Conservation (phyloP, 2,329 filamentous ascomycete species). For the Penicillium decumbens region DNA sequence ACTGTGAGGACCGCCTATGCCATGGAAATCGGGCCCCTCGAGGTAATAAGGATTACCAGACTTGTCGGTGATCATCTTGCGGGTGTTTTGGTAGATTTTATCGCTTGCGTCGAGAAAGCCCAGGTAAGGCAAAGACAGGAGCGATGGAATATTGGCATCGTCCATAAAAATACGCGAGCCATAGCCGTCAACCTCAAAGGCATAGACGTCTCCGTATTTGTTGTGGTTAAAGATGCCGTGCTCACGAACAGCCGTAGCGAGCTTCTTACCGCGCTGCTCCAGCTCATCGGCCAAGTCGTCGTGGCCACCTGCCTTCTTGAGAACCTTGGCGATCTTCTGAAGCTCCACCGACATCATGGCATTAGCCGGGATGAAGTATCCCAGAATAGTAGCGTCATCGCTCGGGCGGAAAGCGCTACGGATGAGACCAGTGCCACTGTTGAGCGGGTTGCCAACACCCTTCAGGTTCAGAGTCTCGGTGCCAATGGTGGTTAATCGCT, state of each 20-base stretch:
- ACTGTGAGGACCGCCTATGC: slow-evolving; percentile 76
- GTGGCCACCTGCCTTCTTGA: slow-evolving; percentile 57
- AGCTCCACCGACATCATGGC: slow-evolving; percentile 94
- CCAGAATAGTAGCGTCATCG: slow-evolving; percentile 89
- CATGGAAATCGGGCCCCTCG: slow-evolving; percentile 68
- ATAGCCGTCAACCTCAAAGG: slow-evolving; percentile 63
- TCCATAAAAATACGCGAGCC: slow-evolving; percentile 61
- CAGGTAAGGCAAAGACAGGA: slow-evolving; percentile 57
- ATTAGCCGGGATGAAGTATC: slow-evolving; percentile 92
- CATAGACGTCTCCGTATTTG: slow-evolving; percentile 57
- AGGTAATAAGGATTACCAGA: slow-evolving; percentile 85
- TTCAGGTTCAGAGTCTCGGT: slow-evolving; percentile 83
- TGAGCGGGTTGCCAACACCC: slow-evolving; percentile 88
- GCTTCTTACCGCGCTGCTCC: slow-evolving; percentile 56
- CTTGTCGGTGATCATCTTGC: slow-evolving; percentile 72
- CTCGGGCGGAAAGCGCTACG: slow-evolving; percentile 91
- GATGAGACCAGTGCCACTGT: slow-evolving; percentile 75
- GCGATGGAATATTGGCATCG: slow-evolving; percentile 61
- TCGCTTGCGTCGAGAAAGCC: slow-evolving; percentile 58
- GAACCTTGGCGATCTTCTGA: slow-evolving; percentile 64
- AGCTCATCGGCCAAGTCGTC: slow-evolving; percentile 47
- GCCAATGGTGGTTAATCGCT: slow-evolving; percentile 69
- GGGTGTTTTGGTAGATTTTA: slow-evolving; percentile 77
- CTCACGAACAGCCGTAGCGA: slow-evolving; percentile 74
- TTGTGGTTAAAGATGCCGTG: slow-evolving; percentile 63